phyloP scores from a whole-genome alignment of 192 early-diverging fungal genomes.

The Spinellus fusiger region DNA sequence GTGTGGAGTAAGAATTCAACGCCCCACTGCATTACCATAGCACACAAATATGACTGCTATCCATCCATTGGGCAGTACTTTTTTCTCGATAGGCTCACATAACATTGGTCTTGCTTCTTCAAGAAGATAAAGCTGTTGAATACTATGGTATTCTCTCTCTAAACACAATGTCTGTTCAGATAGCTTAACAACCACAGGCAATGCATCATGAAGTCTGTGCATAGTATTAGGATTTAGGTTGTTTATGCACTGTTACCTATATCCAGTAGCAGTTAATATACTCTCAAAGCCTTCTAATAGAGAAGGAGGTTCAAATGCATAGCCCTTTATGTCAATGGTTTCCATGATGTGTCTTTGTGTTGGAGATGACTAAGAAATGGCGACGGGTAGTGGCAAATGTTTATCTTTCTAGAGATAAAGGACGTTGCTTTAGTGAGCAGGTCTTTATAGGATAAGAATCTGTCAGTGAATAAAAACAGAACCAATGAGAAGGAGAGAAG shows the following conservation, averaged over 20 bases:
- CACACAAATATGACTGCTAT: slow-evolving; percentile 17
- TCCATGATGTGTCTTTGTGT: too few relatives aligned
- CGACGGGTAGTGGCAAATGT: too few relatives aligned
- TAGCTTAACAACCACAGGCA: slow-evolving; percentile 24
- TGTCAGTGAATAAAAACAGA: too few relatives aligned
- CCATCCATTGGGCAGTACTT: slow-evolving; percentile 5
- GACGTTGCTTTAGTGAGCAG: too few relatives aligned
- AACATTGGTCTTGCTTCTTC: not conserved
- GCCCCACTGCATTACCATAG: slow-evolving; percentile 2
- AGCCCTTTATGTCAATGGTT: slow-evolving; percentile 3
- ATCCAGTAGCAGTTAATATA: not conserved
- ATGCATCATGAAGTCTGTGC: slow-evolving; percentile 13
- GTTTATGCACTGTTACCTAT: too few relatives aligned
- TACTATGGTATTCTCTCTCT: slow-evolving; percentile 25
- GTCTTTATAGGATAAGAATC: too few relatives aligned
- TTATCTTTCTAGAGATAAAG: too few relatives aligned
- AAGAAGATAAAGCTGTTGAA: slow-evolving; percentile 11
- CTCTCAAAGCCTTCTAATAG: slow-evolving; percentile 6
- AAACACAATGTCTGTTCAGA: slow-evolving; percentile 19
- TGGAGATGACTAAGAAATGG: too few relatives aligned
- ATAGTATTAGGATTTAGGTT: not conserved
- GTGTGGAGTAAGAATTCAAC: not conserved
- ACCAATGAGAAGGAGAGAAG: too few relatives aligned
- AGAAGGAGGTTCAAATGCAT: slow-evolving; percentile 3
- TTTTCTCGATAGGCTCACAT: slow-evolving; percentile 19